Evolutionary conservation across 768 basidiomycete genomes (phyloP), one percentile per base, ranked within the genome.

Genomic region (Kwoniella botswanensis): DNA sequence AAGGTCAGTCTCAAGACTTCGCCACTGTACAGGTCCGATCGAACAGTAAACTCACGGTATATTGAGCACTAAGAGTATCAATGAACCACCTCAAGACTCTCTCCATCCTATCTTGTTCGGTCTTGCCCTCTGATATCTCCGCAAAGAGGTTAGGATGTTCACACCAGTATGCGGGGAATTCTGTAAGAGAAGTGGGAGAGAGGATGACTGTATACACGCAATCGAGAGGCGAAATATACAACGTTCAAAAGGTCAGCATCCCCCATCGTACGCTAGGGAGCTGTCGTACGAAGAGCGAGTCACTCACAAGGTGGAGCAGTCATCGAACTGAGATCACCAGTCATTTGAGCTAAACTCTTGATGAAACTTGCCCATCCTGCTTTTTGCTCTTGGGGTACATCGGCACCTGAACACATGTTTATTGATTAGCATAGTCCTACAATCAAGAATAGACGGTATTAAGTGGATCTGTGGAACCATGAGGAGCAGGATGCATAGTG

Each of bases 81-180:
- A 99, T 92, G 85, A 98, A 99, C 96, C 96, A 99, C 77, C 88
- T 89, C 56, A 98, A 87, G n/a, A 98, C 93, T 6, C 90, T 88
- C 63, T 92, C 85, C 2, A 90, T 87, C 61, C 94, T 87, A 2
- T 90, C 89, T 82, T 94, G 90, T 41, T 89, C 88, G 13, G 88
- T 88, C 80, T 86, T 87, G 4, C 90, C 93, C 74, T 90, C 89
- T 21, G 90, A 89, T 81, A 98, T 98, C 22, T 89, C 89, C 3
- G 94, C 89, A 79, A 99, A 98, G 65, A 94, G 86, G 65, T 90
- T 90, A 29, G 94, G 94, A 62, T 92, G 92, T 82, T 98, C 96
- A 80, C 94, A 93, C 96, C 96, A 98, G 84, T 98, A 97, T 0
- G 94, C 94, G 71, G 93, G 93, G 81, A 92, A 97, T 83, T 95